These are phyloP conservation scores for Reutealis trisperma DNA, from an alignment of 345 rosid species.

Conservation along the genomic window DNA sequence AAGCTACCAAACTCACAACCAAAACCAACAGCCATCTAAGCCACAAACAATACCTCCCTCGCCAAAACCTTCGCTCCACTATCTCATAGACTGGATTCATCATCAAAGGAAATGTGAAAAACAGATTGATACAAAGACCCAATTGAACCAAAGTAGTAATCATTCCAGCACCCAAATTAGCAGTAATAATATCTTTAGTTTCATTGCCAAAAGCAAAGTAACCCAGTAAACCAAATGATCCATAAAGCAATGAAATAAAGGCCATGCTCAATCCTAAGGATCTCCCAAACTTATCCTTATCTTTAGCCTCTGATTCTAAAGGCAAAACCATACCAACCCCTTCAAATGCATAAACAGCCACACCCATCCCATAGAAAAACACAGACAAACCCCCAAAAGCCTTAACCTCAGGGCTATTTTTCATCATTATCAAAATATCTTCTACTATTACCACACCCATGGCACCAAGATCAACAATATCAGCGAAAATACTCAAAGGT, in stretches of 20 bases:
- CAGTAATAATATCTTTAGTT: conserved; percentile 77
- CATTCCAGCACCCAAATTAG: conserved; percentile 62
- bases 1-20: conserved; percentile 58
- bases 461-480: conserved; percentile 74
- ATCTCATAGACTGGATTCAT: conserved; percentile 92
- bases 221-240: conserved; percentile 66
- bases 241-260: conserved; percentile 61
- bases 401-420: conserved; percentile 44
- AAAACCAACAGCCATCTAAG: conserved; percentile 74
- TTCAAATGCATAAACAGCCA: conserved; percentile 75
- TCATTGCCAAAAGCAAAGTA: conserved; percentile 76
- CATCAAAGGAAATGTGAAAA: conserved; percentile 91
- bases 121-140: conserved; percentile 81
- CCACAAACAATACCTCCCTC: conserved; percentile 72
- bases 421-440: conserved; percentile 45
- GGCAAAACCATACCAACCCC: conserved; percentile 82
- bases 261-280: conserved; percentile 53
- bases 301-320: conserved; percentile 63
- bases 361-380: conserved; percentile 81
- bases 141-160: conserved; percentile 64
- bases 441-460: conserved; percentile 70
- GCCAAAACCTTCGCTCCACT: conserved; percentile 64
- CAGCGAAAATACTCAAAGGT: conserved; percentile 92
- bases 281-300: conserved; percentile 59
- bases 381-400: conserved; percentile 66